Base-by-base conservation (phyloP, 371 early-diverging fungal genomes). In the Saksenaea vasiformis region DNA sequence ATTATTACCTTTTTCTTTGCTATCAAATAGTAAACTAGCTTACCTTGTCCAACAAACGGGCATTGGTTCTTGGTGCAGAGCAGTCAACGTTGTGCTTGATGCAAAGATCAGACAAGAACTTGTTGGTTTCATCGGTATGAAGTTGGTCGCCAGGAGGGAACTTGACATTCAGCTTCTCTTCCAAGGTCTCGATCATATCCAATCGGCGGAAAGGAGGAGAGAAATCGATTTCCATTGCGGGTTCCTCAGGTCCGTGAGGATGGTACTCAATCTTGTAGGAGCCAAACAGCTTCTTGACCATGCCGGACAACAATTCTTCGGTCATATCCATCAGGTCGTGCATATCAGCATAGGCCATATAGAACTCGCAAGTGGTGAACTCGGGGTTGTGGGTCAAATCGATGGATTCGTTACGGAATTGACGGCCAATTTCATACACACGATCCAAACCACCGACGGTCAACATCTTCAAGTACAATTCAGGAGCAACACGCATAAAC, bases 381-480 rank as follows among this genome's bases (percentile, higher is more conserved):
- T 99, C 99, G 60, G 99, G 99, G 88, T 99, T 99, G 89, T 99
- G 99, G 39, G 99, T 99, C 78, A 98, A 80, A 83, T 99, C 99
- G 70, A 99, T 99, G 54, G 77, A 84, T 84, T 99, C 99, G 82
- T 99, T 99, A 75, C 99, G 93, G 94, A 99, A 99, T 80, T 96
- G 95, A 71, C 96, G 95, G 41, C 99, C 99, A 62, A 99, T 95
- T 85, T 99, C 99, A 72, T 98, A 99, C 5, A 99, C 99, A 74
- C 99, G 93, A 68, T 99, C 98, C 54, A 99, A 75, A 61, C 99
- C 99, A 73, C 99, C 99, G 41, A 99, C 96, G 51, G 95, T 90
- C 64, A 93, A 77, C 92, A 93, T 93, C 93, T 99, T 99, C 62
- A 99, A 85, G 79, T 92, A 98, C 56, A 99, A 84, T 78, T 99